phyloP scores from a whole-genome alignment of 129 eudicot genomes.

The Artemisia annua region DNA sequence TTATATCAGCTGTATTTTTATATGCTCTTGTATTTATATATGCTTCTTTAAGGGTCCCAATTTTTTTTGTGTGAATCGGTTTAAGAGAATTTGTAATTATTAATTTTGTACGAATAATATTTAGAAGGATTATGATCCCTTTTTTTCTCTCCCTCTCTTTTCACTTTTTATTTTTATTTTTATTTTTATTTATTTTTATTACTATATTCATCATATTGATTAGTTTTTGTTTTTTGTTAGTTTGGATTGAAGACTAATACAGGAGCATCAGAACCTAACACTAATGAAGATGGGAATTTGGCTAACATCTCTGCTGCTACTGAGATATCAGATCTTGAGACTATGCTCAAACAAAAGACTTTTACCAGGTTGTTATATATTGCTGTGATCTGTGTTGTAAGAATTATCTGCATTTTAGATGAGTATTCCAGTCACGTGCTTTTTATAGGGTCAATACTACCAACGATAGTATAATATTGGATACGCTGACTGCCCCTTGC shows the following conservation, averaged over 20 bases:
- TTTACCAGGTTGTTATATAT: constrained; percentile 63
- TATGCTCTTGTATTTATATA: too few species aligned
- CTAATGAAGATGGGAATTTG: constrained; percentile 27
- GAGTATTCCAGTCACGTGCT: neutral
- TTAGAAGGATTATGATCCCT: too few species aligned
- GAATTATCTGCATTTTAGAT: neutral
- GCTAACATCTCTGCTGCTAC: constrained; percentile 25
- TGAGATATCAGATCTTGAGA: constrained; percentile 76
- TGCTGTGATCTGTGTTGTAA: neutral
- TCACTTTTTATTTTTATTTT: neutral
- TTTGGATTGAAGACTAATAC: constrained; percentile 25
- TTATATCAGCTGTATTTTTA: constrained; percentile 6
- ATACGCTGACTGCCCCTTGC: too few species aligned
- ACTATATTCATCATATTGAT: neutral
- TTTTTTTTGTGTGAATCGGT: neutral
- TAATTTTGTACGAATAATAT: too few species aligned
- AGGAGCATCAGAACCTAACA: constrained; percentile 27
- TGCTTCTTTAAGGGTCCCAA: neutral
- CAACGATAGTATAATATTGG: neutral
- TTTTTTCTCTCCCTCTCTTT: too few species aligned
- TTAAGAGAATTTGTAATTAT: neutral
- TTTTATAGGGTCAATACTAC: neutral
- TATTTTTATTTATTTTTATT: neutral
- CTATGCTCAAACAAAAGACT: constrained; percentile 68
- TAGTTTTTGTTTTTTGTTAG: neutral